phyloP scores from a whole-genome alignment of 768 basidiomycete genomes.

The Tylopilus sp. region DNA sequence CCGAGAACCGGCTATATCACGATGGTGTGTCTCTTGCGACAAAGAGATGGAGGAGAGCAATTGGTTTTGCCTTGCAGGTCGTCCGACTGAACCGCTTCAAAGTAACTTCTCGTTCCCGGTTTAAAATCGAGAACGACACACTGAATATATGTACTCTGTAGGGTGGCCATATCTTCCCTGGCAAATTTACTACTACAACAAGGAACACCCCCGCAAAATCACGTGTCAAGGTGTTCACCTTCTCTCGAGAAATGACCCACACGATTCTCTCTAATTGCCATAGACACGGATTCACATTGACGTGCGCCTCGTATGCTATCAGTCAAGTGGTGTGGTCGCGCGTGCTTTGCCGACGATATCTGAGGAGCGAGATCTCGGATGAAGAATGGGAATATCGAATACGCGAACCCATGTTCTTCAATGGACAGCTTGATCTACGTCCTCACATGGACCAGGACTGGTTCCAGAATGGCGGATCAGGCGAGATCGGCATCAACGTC shows the following conservation, averaged over 20 bases:
- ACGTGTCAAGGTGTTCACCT: conserved; percentile 17
- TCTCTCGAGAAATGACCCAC: conserved; percentile 29
- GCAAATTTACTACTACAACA: conserved; percentile 35
- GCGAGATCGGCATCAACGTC: conserved; percentile 40
- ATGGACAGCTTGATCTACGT: conserved; percentile 49
- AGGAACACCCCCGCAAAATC: conserved; percentile 40
- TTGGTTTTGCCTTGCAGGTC: conserved; percentile 36
- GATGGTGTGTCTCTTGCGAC: conserved; percentile 30
- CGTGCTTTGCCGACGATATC: conserved; percentile 41
- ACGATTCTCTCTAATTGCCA: conserved; percentile 38
- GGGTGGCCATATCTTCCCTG: conserved; percentile 55
- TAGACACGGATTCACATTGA: conserved; percentile 31
- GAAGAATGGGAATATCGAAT: conserved; percentile 37
- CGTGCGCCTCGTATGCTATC: too few relatives aligned
- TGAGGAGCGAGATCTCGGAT: conserved; percentile 47
- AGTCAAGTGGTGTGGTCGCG: conserved; percentile 20
- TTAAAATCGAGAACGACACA: too few relatives aligned
- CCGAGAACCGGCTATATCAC: conserved; percentile 37
- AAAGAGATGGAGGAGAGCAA: conserved; percentile 45
- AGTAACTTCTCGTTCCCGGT: conserved; percentile 25
- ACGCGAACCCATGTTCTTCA: conserved; percentile 44
- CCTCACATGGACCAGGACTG: conserved; percentile 45
- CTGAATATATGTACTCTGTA: conserved; percentile 18
- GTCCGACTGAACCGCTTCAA: conserved; percentile 31
- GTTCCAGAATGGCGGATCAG: conserved; percentile 26